These are phyloP conservation scores for Ophiostoma piceae DNA, from an alignment of 2,329 filamentous ascomycete species.

Conservation along the genomic window DNA sequence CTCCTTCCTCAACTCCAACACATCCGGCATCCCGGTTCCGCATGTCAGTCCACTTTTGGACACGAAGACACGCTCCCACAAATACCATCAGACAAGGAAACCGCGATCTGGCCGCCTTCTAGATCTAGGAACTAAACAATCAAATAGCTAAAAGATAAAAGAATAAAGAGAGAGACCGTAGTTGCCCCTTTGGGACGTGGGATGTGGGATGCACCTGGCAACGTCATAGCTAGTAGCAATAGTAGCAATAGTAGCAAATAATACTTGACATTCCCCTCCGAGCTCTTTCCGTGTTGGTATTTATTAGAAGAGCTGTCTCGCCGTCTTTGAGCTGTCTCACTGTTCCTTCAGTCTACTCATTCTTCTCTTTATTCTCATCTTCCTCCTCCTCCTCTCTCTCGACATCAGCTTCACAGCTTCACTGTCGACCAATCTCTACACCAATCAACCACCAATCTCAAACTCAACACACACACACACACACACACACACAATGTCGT, in stretches of 20 bases:
- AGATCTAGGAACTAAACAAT: neutral
- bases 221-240: slow-evolving; percentile 16
- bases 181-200: slow-evolving; percentile 12
- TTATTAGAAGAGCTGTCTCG: neutral
- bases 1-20: neutral
- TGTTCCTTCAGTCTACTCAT: neutral
- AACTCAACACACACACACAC: too few relatives aligned
- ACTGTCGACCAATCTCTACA: neutral
- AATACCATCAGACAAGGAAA: neutral
- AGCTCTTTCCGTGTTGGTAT: slow-evolving; percentile 12
- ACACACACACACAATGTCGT: slow-evolving; percentile 20
- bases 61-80: neutral
- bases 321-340: neutral
- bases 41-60: slow-evolving; percentile 10
- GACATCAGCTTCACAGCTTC: neutral
- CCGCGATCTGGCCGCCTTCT: neutral
- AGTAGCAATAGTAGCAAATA: too few relatives aligned
- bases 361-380: too few relatives aligned
- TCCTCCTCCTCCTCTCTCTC: neutral
- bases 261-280: neutral
- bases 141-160: too few relatives aligned
- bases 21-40: neutral
- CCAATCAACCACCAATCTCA: neutral
- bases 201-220: slow-evolving; percentile 13
- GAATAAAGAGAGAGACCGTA: neutral